phyloP scores from a whole-genome alignment of 371 early-diverging fungal genomes.

The Mucor circinelloides region DNA sequence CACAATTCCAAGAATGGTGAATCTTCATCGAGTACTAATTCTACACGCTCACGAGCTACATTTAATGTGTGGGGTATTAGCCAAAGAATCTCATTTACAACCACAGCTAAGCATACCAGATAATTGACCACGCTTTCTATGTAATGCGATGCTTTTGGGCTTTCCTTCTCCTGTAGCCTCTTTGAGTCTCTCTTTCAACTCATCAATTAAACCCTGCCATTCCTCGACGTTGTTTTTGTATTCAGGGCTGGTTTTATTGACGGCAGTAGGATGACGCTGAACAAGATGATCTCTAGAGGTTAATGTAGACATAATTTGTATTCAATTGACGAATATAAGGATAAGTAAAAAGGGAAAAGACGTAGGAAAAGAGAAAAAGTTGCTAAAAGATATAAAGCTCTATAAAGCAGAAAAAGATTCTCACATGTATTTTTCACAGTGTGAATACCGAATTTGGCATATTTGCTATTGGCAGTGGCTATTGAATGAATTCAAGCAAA shows the following conservation, averaged over 20 bases:
- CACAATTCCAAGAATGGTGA: constrained; percentile 77
- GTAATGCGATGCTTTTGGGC: constrained; percentile 56
- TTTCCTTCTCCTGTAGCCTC: constrained; percentile 66
- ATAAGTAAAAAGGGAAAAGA: constrained; percentile 4
- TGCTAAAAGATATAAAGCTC: not conserved
- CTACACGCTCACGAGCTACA: constrained; percentile 67
- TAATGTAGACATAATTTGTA: constrained; percentile 36
- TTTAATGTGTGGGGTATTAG: not conserved
- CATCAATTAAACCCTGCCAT: constrained; percentile 57
- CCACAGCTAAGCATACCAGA: constrained; percentile 40
- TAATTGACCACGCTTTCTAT: constrained; percentile 67
- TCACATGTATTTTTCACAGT: constrained; percentile 3
- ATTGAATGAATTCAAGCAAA: constrained; percentile 4
- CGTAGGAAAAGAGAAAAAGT: not conserved
- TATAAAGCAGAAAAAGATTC: not conserved
- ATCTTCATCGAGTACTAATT: constrained; percentile 71
- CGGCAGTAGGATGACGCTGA: constrained; percentile 34
- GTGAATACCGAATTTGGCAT: constrained; percentile 2
- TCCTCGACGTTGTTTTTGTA: constrained; percentile 63
- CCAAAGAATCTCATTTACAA: not conserved
- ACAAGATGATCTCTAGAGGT: constrained; percentile 44
- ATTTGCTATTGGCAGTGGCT: not conserved
- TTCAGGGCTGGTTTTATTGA: constrained; percentile 46
- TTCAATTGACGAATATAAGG: not conserved
- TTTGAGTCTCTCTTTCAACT: constrained; percentile 57